Conservation (phyloP, 345 rosid species). For the Passiflora organensis region DNA sequence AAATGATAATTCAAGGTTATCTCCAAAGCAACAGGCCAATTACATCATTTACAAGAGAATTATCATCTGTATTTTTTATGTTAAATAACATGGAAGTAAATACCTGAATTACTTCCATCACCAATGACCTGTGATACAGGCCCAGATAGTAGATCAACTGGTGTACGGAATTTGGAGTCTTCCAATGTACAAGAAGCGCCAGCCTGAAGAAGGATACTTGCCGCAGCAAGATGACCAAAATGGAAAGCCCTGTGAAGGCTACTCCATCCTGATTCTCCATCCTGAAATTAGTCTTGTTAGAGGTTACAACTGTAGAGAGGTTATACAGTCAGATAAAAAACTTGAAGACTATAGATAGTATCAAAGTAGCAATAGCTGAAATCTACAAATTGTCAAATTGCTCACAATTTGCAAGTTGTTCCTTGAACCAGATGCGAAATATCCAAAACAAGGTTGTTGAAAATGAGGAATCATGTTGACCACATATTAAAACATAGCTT, state of each 20-base stretch:
- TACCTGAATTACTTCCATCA: slow-evolving; percentile 50
- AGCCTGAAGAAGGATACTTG: slow-evolving; percentile 69
- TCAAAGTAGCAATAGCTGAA: no score
- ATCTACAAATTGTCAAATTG: background rate
- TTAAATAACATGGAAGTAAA: slow-evolving; percentile 13
- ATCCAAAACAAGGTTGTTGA: no score
- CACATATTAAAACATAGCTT: no score
- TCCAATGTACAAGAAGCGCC: slow-evolving; percentile 68
- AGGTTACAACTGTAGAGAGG: slow-evolving; percentile 3
- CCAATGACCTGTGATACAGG: slow-evolving; percentile 70
- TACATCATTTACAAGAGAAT: slow-evolving; percentile 6
- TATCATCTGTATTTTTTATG: slow-evolving; percentile 10
- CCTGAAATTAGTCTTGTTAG: slow-evolving; percentile 40
- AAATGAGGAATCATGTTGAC: no score
- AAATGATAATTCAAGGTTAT: slow-evolving; percentile 14
- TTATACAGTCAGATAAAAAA: slow-evolving; percentile 5
- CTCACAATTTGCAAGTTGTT: background rate
- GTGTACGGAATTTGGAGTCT: slow-evolving; percentile 71
- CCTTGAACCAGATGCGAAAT: no score
- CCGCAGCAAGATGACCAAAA: slow-evolving; percentile 97
- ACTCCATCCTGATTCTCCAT: slow-evolving; percentile 99
- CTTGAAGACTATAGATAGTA: background rate
- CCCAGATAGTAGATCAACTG: slow-evolving; percentile 86
- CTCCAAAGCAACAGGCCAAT: slow-evolving; percentile 1
- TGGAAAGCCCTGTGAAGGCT: slow-evolving; percentile 95